These are phyloP conservation scores for Exophiala bonariae DNA, from an alignment of 2,329 filamentous ascomycete genomes.

Conservation along the genomic window DNA sequence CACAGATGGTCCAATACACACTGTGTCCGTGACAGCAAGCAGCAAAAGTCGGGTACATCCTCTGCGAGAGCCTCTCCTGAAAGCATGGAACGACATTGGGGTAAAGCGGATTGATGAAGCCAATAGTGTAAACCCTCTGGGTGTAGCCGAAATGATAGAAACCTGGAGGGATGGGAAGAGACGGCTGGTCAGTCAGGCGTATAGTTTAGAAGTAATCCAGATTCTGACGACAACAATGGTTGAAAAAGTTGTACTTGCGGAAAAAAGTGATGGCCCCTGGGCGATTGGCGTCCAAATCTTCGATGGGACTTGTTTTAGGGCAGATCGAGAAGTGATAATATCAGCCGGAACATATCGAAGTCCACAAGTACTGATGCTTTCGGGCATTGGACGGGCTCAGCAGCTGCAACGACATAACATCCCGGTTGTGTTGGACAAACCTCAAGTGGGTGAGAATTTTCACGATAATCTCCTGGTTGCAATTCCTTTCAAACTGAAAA, in stretches of 20 bases:
- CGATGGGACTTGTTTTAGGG: conserved; percentile 32
- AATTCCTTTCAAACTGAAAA: conserved; percentile 35
- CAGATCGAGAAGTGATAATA: conserved; percentile 47
- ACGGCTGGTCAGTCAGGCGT: conserved; percentile 31
- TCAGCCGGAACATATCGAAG: conserved; percentile 60
- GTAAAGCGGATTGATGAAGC: conserved; percentile 27
- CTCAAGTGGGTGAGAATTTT: conserved; percentile 65
- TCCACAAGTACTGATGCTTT: conserved; percentile 66
- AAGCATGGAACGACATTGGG: conserved; percentile 40
- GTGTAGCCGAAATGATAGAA: conserved; percentile 32
- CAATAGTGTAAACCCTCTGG: conserved; percentile 32
- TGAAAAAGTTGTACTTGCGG: conserved; percentile 25
- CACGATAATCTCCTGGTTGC: conserved; percentile 48
- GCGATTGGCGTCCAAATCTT: conserved; percentile 31
- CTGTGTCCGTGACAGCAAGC: conserved; percentile 29
- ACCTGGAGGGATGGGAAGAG: conserved; percentile 31
- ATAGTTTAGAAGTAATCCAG: conserved; percentile 27
- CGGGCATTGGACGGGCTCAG: conserved; percentile 57
- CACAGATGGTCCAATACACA: conserved; percentile 31
- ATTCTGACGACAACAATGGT: conserved; percentile 30
- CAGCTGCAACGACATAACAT: conserved; percentile 57
- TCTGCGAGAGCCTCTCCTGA: conserved; percentile 35
- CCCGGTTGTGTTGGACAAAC: conserved; percentile 53
- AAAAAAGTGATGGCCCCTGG: conserved; percentile 17
- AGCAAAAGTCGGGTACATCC: conserved; percentile 41